These are phyloP conservation scores for Athelia sp. DNA, from an alignment of 1,284 basidiomycete species.

Conservation along the genomic window DNA sequence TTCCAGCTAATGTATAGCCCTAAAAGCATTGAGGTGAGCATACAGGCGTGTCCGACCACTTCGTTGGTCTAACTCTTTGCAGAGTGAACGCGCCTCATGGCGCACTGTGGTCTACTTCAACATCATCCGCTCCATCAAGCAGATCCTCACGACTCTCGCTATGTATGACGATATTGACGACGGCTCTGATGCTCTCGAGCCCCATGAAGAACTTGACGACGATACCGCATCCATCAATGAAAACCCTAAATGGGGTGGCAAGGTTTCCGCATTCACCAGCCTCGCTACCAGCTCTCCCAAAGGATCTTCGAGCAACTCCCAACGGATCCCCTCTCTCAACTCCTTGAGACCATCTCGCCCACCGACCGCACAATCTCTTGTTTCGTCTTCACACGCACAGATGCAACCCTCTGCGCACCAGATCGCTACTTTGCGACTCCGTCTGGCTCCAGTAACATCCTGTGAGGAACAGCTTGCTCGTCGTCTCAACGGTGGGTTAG, in stretches of 20 bases:
- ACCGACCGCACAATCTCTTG: not conserved
- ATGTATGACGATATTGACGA: slow-evolving; percentile 59
- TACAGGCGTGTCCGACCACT: not conserved
- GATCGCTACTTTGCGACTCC: slow-evolving; percentile 50
- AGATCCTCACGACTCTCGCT: slow-evolving; percentile 68
- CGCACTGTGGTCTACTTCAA: slow-evolving; percentile 81
- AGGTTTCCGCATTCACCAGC: not conserved
- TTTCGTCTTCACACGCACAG: not conserved
- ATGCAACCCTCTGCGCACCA: slow-evolving; percentile 21
- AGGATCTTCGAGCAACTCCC: not conserved
- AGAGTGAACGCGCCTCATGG: slow-evolving; percentile 76
- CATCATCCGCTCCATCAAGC: slow-evolving; percentile 70
- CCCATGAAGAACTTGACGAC: slow-evolving; percentile 23
- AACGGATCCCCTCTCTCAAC: not conserved
- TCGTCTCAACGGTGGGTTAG: slow-evolving; percentile 66
- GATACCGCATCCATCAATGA: slow-evolving; percentile 8
- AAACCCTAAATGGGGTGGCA: not conserved
- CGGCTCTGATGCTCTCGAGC: slow-evolving; percentile 34
- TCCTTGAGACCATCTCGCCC: not conserved
- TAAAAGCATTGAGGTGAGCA: slow-evolving; percentile 17
- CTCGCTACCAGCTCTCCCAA: not conserved
- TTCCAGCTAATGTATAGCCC: slow-evolving; percentile 85
- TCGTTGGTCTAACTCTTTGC: slow-evolving; percentile 31
- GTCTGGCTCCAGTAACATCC: slow-evolving; percentile 54
- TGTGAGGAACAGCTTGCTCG: slow-evolving; percentile 62